Base-by-base conservation (phyloP, 225 moss, liverwort and hornwort genomes). In the Pseudoscleropodium purum region DNA sequence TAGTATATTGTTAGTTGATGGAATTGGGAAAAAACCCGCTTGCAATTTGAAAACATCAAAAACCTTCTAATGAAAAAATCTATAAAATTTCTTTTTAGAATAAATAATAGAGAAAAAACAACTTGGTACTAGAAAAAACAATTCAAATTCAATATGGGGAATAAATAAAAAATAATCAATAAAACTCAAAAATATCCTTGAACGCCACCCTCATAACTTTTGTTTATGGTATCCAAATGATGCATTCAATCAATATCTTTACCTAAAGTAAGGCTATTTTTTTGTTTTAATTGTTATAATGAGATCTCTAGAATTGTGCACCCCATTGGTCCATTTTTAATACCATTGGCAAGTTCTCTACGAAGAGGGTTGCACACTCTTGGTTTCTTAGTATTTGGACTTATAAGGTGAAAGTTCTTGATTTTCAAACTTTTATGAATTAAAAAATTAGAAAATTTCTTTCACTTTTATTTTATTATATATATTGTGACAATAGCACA, bases 91-190 rank as follows among this genome's bases (percentile, higher is more conserved):
- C 0, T 30, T 4, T 18, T 31, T 18, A 1, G 6, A 18, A 1
- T 45, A 10, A 6, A 45, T 30, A 45, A 3, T 30, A 47, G 45
- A 18, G 1, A 29, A 1, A 47, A 30, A 30, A 18, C 3, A 4
- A 45, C 0, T 30, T 1, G 0, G 1, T 18, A 18, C 0, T 30
- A 4, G 1, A 18, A 29, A 27, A 74, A 47, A 6, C 0, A 3
- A 10, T 18, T 47, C 6, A 11, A 3, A 6, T 30, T 47, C 6
- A 18, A 30, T 18, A 30, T 2, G 2, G 5, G 11, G 2, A 47
- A 47, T 47, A 0, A 18, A 75, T 47, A 0, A 2, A 18, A 30
- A 47, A 47, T 18, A 75, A 2, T 0, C 2, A 2, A 16, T 75
- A 18, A 30, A 72, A 41, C 2, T 26, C 26, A 72, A 43, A 41